Evolutionary conservation across 1,284 basidiomycete genomes (phyloP).

Genomic region (Rugiboletus extremiorientalis): DNA sequence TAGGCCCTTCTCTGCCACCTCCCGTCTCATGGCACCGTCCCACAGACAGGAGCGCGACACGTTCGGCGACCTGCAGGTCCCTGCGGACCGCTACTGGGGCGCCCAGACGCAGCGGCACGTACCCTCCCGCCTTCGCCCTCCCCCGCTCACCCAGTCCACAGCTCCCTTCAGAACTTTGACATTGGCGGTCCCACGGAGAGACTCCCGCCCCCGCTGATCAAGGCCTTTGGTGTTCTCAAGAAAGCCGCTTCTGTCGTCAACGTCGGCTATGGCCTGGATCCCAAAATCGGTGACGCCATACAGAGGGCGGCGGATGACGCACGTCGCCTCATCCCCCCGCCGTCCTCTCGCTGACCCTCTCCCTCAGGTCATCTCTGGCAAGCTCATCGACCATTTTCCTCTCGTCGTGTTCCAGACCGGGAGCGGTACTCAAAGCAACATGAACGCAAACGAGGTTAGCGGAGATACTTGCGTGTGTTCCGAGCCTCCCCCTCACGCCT

Average conservation of each 20-base stretch:
- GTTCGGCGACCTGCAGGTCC: conserved; percentile 92
- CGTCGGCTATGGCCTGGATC: conserved; percentile 87
- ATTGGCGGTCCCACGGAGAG: conserved; percentile 95
- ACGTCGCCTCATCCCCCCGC: conserved; percentile 20
- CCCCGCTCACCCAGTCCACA: conserved; percentile 30
- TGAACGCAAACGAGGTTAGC: conserved; percentile 95
- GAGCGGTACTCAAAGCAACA: conserved; percentile 99
- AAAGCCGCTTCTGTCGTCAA: conserved; percentile 97
- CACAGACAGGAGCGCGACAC: conserved; percentile 81
- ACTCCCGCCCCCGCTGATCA: conserved; percentile 92
- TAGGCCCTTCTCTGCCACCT: conserved; percentile 39
- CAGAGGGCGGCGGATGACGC: conserved; percentile 94
- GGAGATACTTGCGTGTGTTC: neutral
- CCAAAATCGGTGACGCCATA: conserved; percentile 88
- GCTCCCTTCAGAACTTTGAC: conserved; percentile 97
- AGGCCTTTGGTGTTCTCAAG: conserved; percentile 97
- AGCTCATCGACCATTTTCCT: conserved; percentile 95
- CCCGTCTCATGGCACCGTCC: conserved; percentile 53
- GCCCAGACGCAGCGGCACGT: conserved; percentile 93
- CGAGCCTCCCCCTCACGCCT: neutral
- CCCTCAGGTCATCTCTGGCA: conserved; percentile 88
- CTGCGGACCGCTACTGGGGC: conserved; percentile 96
- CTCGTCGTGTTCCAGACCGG: conserved; percentile 99
- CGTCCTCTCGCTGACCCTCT: conserved; percentile 1
- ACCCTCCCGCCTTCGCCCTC: no score